Percentiles rank a stretch among this genome's conserved stretches.
These are phyloP conservation scores for Malassezia equina DNA, from an alignment of 1,284 basidiomycete genomes.

Conservation along the genomic window DNA sequence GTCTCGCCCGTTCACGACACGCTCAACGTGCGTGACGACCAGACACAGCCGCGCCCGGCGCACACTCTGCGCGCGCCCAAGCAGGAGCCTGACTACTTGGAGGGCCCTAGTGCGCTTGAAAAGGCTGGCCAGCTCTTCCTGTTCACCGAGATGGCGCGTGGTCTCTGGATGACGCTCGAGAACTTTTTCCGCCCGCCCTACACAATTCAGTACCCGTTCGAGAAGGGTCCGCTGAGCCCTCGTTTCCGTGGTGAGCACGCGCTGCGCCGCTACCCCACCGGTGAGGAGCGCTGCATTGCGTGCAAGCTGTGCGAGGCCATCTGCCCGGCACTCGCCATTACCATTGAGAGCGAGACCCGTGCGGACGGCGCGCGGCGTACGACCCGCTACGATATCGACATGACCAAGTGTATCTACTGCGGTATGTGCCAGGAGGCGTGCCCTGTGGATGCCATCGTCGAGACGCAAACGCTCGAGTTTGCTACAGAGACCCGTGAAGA, in stretches of 20 bases:
- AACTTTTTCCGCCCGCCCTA: constrained; percentile 95
- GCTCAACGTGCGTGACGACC: constrained; percentile 12
- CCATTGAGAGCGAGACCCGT: constrained; percentile 94
- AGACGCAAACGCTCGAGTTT: constrained; percentile 60
- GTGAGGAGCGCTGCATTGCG: constrained; percentile 97
- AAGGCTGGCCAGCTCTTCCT: constrained; percentile 95
- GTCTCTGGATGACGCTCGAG: constrained; percentile 98
- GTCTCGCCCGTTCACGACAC: constrained; percentile 16
- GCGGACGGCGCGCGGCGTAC: constrained; percentile 91
- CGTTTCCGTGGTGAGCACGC: constrained; percentile 99
- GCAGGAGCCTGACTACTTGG: constrained; percentile 49
- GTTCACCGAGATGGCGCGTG: constrained; percentile 94
- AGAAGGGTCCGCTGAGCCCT: constrained; percentile 93
- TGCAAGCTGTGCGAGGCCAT: constrained; percentile 99
- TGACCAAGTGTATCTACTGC: constrained; percentile 54
- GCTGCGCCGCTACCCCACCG: constrained; percentile 90
- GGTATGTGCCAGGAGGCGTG: constrained; percentile 68
- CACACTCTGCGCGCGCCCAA: constrained; percentile 11
- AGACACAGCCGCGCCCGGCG: not conserved
- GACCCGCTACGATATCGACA: constrained; percentile 96
- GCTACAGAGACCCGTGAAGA: constrained; percentile 97
- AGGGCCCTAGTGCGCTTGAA: constrained; percentile 61
- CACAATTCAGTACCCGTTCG: constrained; percentile 69
- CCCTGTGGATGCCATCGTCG: constrained; percentile 98
- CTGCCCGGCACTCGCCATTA: constrained; percentile 97